These are phyloP conservation scores for Dinochytrium kinnereticum DNA, from an alignment of 371 early-diverging fungal species.

Conservation along the genomic window DNA sequence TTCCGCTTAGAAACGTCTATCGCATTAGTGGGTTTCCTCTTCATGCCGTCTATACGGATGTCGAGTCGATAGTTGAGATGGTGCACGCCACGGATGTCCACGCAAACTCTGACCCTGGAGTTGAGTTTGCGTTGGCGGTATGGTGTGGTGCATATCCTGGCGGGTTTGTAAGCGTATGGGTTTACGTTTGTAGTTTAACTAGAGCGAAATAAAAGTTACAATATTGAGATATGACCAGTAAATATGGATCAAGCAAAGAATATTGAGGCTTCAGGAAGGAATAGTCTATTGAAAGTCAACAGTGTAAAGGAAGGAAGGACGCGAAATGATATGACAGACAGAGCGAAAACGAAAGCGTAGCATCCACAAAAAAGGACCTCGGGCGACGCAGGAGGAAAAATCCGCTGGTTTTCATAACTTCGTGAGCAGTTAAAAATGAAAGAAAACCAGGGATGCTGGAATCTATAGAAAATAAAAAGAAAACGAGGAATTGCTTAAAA, in stretches of 20 bases:
- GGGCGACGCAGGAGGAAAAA: too few species aligned
- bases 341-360: too few species aligned
- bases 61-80: conserved; percentile 39
- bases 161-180: conserved; percentile 54
- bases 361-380: too few species aligned
- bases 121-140: conserved; percentile 58
- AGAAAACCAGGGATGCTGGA: too few species aligned
- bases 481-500: too few species aligned
- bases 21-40: conserved; percentile 52
- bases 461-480: too few species aligned
- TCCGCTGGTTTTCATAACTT: too few species aligned
- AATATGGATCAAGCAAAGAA: neutral
- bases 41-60: conserved; percentile 50
- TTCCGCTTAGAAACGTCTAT: conserved; percentile 44
- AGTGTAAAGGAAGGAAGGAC: too few species aligned
- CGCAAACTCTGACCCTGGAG: conserved; percentile 41
- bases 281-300: too few species aligned
- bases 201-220: neutral
- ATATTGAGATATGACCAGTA: neutral
- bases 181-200: conserved; percentile 49
- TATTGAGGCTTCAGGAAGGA: too few species aligned
- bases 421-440: too few species aligned
- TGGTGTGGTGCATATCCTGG: conserved; percentile 50
- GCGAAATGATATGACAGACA: too few species aligned
- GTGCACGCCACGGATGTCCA: conserved; percentile 52